Percentiles rank a stretch among this genome's conserved stretches.
These are phyloP conservation scores for Trametes gibbosa DNA, from an alignment of 768 basidiomycete species.

Conservation along the genomic window DNA sequence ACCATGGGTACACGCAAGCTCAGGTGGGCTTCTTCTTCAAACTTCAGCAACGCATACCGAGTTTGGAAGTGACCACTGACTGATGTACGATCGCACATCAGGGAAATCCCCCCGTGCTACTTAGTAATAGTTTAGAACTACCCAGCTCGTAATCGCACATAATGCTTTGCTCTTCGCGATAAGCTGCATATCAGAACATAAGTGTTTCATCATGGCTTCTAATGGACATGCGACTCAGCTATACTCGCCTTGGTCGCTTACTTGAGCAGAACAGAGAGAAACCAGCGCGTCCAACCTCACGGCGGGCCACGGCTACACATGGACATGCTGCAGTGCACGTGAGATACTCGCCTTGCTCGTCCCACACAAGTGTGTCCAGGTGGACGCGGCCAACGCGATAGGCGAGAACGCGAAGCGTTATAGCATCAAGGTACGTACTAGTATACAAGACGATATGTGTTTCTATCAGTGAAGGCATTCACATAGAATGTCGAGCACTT, in stretches of 20 bases:
- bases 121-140: neutral
- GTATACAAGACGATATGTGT: neutral
- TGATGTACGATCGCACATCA: neutral
- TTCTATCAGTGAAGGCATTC: constrained; percentile 7
- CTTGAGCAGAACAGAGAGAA: too few relatives aligned
- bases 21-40: constrained; percentile 8
- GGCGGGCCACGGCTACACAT: too few relatives aligned
- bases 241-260: too few relatives aligned
- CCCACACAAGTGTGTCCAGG: neutral
- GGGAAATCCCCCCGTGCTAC: constrained; percentile 1
- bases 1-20: constrained; percentile 15
- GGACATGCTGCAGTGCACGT: too few relatives aligned
- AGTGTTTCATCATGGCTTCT: neutral
- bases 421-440: too few relatives aligned
- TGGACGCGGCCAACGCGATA: too few relatives aligned
- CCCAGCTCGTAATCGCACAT: neutral
- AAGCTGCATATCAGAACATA: neutral
- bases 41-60: too few relatives aligned
- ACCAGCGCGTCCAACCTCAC: too few relatives aligned
- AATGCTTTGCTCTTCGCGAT: neutral
- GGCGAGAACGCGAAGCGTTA: too few relatives aligned
- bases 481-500: constrained; percentile 6
- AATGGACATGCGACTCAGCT: too few relatives aligned
- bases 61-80: too few relatives aligned
- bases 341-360: neutral